Evolutionary conservation across 148 eudicot genomes (phyloP), one percentile per base, ranked within the genome.

Genomic region (Bassia scoparia): DNA sequence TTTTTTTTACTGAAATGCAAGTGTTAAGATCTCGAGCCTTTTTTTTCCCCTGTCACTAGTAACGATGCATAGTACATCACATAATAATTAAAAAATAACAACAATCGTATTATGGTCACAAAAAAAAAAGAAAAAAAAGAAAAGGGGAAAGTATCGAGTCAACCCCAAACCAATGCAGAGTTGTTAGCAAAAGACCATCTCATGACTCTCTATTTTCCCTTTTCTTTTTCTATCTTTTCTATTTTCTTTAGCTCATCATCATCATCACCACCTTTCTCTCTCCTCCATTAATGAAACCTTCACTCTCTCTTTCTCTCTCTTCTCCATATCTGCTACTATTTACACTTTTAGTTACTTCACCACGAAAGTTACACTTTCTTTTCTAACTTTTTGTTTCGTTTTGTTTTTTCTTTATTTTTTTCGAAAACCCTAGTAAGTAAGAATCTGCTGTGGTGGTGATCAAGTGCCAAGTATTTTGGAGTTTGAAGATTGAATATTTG

Each of bases 141-240:
- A 0, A 27, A 38, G 17, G 68, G 16, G 38, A 38, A 41, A 65
- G 30, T 38, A 65, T 38, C 49, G 68, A 65, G 68, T 65, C 68
- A 65, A 65, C 68, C 68, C 67, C 41, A 11, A 35, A 63, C 35
- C 64, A 16, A 60, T 60, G 61, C 61, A 20, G 17, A 21, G 18
- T 41, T 41, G 46, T 41, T 41, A 41, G 46, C 46, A 41, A 41
- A 14, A 41, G 68, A 65, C 68, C 27, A n/a, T 17, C 50, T 24
- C 31, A 23, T 38, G 68, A 65, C 68, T 65, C 46, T 29, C 12
- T 33, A 61, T 18, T 17, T 15, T 61, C 66, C 30, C n/a, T 18
- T 3, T 31, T 41, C 11, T 61, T 15, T 38, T 41, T 26, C 15
- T 24, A 24, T 13, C 0, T 41, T 65, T 65, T 66, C 69, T 66